Conservation (phyloP, 192 early-diverging fungal species). For the Backusella liffmaniae region DNA sequence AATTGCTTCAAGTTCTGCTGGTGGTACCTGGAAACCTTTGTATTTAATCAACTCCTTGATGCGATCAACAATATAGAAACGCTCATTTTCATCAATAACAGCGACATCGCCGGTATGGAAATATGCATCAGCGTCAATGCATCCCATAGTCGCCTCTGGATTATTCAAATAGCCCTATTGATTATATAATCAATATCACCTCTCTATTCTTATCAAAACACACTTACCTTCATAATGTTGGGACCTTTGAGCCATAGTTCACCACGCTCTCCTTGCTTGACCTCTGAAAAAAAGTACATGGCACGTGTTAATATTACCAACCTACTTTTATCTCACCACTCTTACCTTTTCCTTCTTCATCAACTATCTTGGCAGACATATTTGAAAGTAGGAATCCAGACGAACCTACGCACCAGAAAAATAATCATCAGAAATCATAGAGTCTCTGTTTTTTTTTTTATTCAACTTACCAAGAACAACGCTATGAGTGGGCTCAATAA, state of each 20-base stretch:
- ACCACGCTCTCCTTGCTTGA: conserved; percentile 56
- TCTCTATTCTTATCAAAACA: neutral
- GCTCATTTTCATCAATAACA: conserved; percentile 46
- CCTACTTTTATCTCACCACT: neutral
- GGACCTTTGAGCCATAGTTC: conserved; percentile 79
- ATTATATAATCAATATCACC: neutral
- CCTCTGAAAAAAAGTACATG: conserved; percentile 27
- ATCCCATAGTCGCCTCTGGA: conserved; percentile 38
- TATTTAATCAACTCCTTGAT: conserved; percentile 58
- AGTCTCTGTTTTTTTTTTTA: neutral
- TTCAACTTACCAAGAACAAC: conserved; percentile 33
- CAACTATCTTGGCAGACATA: conserved; percentile 70
- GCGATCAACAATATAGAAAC: conserved; percentile 74
- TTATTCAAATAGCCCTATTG: conserved; percentile 46
- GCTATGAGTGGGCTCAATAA: conserved; percentile 26
- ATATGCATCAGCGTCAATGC: conserved; percentile 50
- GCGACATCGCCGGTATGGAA: conserved; percentile 64
- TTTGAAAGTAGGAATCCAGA: conserved; percentile 72
- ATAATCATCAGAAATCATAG: neutral
- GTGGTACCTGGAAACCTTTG: conserved; percentile 68
- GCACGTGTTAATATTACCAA: neutral
- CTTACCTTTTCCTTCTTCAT: conserved; percentile 60
- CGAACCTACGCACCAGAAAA: conserved; percentile 37
- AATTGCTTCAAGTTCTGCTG: conserved; percentile 67
- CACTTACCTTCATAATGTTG: conserved; percentile 71